Evolutionary conservation across 176 grass and related monocot genomes (phyloP).

Genomic region (Hordeum marinum): DNA sequence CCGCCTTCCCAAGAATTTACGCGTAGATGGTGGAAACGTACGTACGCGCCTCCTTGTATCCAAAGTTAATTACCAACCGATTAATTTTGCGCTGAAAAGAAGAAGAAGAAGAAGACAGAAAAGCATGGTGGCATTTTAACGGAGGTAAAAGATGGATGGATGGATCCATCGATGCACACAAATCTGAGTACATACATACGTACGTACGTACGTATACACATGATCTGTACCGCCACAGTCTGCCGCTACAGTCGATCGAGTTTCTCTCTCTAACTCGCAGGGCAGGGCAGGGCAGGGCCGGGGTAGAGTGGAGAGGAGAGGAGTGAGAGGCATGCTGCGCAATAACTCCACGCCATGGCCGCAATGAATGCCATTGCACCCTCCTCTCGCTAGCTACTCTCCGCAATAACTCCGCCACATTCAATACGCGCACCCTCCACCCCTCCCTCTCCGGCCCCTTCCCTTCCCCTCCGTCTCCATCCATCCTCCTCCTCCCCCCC

Average conservation of each 20-base stretch:
- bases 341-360: conserved; percentile 71
- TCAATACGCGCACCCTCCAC: conserved; percentile 59
- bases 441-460: conserved; percentile 16
- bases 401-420: conserved; percentile 76
- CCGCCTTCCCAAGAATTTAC: not conserved
- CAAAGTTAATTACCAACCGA: not conserved
- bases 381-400: conserved; percentile 73
- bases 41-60: not conserved
- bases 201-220: no score
- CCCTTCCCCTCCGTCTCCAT: conserved; percentile 5
- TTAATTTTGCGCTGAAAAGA: not conserved
- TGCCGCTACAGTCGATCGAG: not conserved
- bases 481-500: not conserved
- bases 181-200: not conserved
- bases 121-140: no score
- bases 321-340: conserved; percentile 21
- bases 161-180: not conserved
- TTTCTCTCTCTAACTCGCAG: conserved; percentile 3
- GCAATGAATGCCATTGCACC: conserved; percentile 99
- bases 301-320: not conserved
- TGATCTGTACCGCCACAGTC: not conserved
- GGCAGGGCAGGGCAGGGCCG: not conserved
- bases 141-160: no score
- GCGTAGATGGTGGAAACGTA: not conserved
- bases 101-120: not conserved